phyloP scores from a whole-genome alignment of 75 land plant genomes.

The Pinus tabuliformis region DNA sequence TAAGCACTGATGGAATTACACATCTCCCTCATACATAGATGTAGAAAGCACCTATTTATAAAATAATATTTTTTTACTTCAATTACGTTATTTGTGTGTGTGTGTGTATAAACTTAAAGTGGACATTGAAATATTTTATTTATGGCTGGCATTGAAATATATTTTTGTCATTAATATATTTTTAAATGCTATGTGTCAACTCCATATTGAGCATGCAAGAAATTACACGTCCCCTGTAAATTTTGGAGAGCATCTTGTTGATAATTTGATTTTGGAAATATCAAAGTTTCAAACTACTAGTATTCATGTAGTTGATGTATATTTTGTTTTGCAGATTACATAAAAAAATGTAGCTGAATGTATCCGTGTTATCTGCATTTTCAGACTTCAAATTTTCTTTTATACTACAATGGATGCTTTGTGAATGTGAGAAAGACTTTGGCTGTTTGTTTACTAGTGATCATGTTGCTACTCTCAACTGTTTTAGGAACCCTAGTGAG shows the following conservation, averaged over 20 bases:
- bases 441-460: neutral
- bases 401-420: slow-evolving; percentile 2
- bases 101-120: too few species aligned
- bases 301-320: neutral
- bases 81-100: too few species aligned
- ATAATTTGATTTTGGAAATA: neutral
- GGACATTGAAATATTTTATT: too few species aligned
- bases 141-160: too few species aligned
- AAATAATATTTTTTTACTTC: too few species aligned
- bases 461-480: neutral
- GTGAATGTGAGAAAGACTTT: neutral
- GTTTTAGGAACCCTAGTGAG: slow-evolving; percentile 1
- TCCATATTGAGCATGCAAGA: too few species aligned
- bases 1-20: too few species aligned
- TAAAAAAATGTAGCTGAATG: neutral
- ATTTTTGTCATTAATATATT: too few species aligned
- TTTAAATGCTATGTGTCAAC: too few species aligned
- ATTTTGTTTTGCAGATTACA: neutral
- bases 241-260: neutral
- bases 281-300: neutral
- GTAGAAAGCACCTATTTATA: too few species aligned
- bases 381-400: neutral
- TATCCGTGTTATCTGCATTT: slow-evolving; percentile 5
- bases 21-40: too few species aligned
- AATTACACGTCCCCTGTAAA: neutral